Evolutionary conservation across 139 green algal species (phyloP), one percentile per base, ranked within the genome.

Genomic region (Edaphochlamys debaryana): DNA sequence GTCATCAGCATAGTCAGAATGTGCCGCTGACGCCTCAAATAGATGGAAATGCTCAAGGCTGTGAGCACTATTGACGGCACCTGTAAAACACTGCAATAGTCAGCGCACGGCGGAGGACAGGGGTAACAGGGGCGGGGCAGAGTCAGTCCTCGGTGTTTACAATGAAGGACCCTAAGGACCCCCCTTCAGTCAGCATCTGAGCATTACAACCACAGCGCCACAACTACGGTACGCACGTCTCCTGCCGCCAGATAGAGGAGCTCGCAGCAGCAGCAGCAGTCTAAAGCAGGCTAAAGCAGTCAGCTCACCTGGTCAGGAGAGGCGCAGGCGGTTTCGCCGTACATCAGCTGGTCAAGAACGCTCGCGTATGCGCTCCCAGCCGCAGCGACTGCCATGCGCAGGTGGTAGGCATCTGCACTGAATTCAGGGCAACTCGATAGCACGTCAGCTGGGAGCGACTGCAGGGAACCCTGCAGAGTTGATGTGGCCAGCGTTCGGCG

Each of bases 41-140:
- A 87, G 22, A 54, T 87, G 82, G 52, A 87, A 87, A 32, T 87
- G 82, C 74, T 87, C 82, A 4, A 87, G 67, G 52, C 63, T 68
- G 52, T 87, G 74, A 3, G 73, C 82, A 30, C 52, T 29, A 7
- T 29, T 17, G 0, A 87, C 73, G 0, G 82, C 73, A 38, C 41
- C 48, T 4, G n/a, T n/a, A n/a, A n/a, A n/a, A n/a, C n/a, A n/a
- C n/a, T n/a, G n/a, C n/a, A n/a, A n/a, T n/a, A n/a, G n/a, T n/a
- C n/a, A n/a, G n/a, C n/a, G n/a, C n/a, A n/a, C n/a, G n/a, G n/a
- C n/a, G n/a, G n/a, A n/a, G n/a, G n/a, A n/a, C n/a, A n/a, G n/a
- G n/a, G n/a, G n/a, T n/a, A n/a, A n/a, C n/a, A n/a, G n/a, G n/a
- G n/a, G n/a, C n/a, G n/a, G n/a, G n/a, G n/a, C n/a, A n/a, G n/a